Evolutionary conservation across 108 stramenopile species (phyloP).

Genomic region (Fragilaria crotonensis): DNA sequence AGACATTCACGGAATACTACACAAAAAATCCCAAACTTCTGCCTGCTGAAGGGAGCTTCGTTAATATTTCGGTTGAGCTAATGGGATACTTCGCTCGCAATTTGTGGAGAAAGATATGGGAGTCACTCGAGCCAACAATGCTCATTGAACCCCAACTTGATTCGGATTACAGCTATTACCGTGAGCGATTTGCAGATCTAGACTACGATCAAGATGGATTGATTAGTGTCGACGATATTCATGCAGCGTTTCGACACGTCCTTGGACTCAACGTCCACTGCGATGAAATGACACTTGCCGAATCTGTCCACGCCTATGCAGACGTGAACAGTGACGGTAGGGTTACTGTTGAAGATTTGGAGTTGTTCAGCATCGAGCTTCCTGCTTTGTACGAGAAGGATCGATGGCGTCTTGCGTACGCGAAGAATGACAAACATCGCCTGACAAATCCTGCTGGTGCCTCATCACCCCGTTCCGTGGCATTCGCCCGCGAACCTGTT

Average conservation of each 20-base stretch:
- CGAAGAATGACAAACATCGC: background rate
- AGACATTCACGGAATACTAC: slow-evolving; percentile 38
- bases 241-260: slow-evolving; percentile 32
- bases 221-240: slow-evolving; percentile 35
- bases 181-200: slow-evolving; percentile 20
- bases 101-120: slow-evolving; percentile 36
- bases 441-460: background rate
- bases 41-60: slow-evolving; percentile 38
- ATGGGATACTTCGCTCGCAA: slow-evolving; percentile 46
- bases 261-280: slow-evolving; percentile 28
- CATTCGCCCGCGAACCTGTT: too few species aligned
- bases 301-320: slow-evolving; percentile 34
- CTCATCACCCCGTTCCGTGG: background rate
- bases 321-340: slow-evolving; percentile 27
- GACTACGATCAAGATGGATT: slow-evolving; percentile 26
- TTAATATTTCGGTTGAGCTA: slow-evolving; percentile 40
- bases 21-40: slow-evolving; percentile 23
- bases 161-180: slow-evolving; percentile 20
- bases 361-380: slow-evolving; percentile 29
- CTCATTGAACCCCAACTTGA: slow-evolving; percentile 10
- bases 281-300: slow-evolving; percentile 24
- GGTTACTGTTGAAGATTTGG: slow-evolving; percentile 30
- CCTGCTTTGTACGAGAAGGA: slow-evolving; percentile 13
- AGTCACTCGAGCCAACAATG: slow-evolving; percentile 8
- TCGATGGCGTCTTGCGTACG: slow-evolving; percentile 6